Base-by-base conservation (phyloP, 2,329 filamentous ascomycete species). In the Tolypocladium tropicale region DNA sequence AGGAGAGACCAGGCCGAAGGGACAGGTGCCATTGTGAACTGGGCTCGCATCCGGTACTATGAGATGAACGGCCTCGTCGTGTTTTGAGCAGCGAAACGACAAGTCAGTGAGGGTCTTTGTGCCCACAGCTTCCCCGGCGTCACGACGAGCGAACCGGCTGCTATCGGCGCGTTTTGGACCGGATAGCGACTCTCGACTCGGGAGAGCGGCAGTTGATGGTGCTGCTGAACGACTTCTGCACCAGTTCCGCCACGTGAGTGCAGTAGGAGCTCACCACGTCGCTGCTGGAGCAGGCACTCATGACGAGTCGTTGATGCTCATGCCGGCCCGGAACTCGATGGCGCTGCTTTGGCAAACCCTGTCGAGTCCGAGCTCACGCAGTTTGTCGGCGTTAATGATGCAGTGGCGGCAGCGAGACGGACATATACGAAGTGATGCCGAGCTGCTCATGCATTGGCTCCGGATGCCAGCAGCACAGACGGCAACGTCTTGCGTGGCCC, bases 291-390 rank as follows among this genome's bases (percentile, higher is more conserved):
- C 83, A 86, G n/a, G 83, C 80, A 0, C 81, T 84, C 14, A 86
- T 73, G 18, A 86, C 83, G 58, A 86, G 84, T 86, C 86, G 65
- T 84, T 76, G 57, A 66, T 69, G 54, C 80, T 77, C 34, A 80
- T 74, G n/a, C 84, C 83, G 34, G 83, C 83, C 83, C 83, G 86
- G 68, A 84, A 86, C 65, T 86, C 81, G 6, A 86, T 72, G 1
- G 82, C 82, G 33, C 68, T 72, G 66, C 84, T 70, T 36, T 76
- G 63, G 0, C 79, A 78, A 66, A 82, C 84, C 61, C 84, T 78
- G 25, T 77, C 73, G 0, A 86, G 74, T 2, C 82, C 82, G 1
- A 81, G 70, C 53, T 72, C 71, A 18, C 78, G 72, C 10, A 78
- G 80, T 18, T 80, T 74, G 32, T 78, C 77, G 1, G 80, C 81